Evolutionary conservation across 225 moss, liverwort and hornwort species (phyloP).

Genomic region (Pleurozium schreberi): DNA sequence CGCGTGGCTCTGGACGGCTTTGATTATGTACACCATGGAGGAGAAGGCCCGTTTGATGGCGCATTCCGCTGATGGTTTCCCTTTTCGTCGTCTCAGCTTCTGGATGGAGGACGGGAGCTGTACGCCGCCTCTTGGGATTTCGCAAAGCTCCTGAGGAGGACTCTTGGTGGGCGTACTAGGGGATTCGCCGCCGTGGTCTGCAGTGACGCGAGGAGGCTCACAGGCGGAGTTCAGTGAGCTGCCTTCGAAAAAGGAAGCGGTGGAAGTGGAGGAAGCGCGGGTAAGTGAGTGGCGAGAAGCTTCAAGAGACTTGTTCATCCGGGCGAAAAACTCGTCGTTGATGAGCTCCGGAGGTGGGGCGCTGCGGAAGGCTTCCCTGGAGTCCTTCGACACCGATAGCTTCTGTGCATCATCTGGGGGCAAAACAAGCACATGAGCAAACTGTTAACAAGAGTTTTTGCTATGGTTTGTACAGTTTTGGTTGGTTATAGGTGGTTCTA

Average conservation of each 20-base stretch:
- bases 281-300: not conserved
- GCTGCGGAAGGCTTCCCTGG: not conserved
- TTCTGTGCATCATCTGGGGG: not conserved
- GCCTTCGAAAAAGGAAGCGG: not conserved
- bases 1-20: conserved; percentile 50
- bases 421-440: not conserved
- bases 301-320: not conserved
- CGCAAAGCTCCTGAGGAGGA: not conserved
- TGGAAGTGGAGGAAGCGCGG: not conserved
- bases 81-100: conserved; percentile 5
- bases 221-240: not conserved
- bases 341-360: not conserved
- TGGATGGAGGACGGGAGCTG: conserved; percentile 21
- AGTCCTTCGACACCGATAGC: not conserved
- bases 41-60: conserved; percentile 57
- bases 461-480: too few relatives aligned
- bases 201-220: not conserved
- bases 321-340: conserved; percentile 9
- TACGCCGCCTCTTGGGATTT: not conserved
- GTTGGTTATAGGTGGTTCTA: too few relatives aligned
- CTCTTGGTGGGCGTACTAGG: too few relatives aligned
- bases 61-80: not conserved
- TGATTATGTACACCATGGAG: conserved; percentile 70
- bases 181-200: not conserved
- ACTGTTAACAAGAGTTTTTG: not conserved